These are phyloP conservation scores for Borealophlyctis nickersoniae DNA, from an alignment of 192 early-diverging fungal species.

Conservation along the genomic window DNA sequence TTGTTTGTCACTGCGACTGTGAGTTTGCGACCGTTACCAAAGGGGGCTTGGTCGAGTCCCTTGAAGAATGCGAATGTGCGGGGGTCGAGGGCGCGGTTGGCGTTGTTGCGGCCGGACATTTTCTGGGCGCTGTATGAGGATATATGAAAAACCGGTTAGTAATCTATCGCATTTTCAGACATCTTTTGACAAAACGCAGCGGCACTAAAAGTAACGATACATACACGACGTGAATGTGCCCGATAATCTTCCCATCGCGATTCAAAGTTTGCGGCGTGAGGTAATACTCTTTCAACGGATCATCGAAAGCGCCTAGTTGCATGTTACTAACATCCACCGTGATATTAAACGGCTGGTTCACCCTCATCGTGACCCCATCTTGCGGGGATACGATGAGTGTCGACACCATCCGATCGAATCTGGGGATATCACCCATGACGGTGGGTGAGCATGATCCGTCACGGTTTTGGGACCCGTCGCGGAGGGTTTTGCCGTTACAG, in stretches of 20 bases:
- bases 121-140: conserved; percentile 33
- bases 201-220: too few species aligned
- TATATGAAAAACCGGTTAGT: too few species aligned
- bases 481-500: conserved; percentile 24
- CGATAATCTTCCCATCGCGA: conserved; percentile 33
- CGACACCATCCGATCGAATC: conserved; percentile 33
- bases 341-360: conserved; percentile 20
- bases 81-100: conserved; percentile 28
- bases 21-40: too few species aligned
- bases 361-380: conserved; percentile 28
- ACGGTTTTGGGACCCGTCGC: conserved; percentile 36
- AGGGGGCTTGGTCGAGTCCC: conserved; percentile 42
- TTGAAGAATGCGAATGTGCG: conserved; percentile 38
- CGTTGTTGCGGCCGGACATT: too few species aligned
- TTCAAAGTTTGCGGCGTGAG: conserved; percentile 38
- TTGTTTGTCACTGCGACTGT: too few species aligned
- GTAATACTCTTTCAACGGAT: conserved; percentile 30
- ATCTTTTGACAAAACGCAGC: too few species aligned
- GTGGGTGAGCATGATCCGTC: conserved; percentile 29
- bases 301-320: conserved; percentile 37
- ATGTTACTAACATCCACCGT: conserved; percentile 30
- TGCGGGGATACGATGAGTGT: conserved; percentile 31
- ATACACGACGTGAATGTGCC: conserved; percentile 48
- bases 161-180: too few species aligned
- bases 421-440: conserved; percentile 14